Conservation (phyloP, 2,329 filamentous ascomycete species). For the Eutypa lata region DNA sequence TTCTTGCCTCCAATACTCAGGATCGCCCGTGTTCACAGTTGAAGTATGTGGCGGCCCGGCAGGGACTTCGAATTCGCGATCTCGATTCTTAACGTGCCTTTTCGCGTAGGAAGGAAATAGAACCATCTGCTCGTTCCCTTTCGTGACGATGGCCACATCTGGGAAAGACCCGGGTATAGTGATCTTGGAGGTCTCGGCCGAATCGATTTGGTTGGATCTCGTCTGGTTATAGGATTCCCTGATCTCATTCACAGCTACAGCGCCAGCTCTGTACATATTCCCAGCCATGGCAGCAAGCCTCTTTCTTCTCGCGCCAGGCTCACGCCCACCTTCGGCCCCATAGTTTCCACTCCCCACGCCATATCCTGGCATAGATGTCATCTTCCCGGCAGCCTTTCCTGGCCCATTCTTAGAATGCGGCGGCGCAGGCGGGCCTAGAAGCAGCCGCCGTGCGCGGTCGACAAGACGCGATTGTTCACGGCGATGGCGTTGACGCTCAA, state of each 20-base stretch:
- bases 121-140: constrained; percentile 87
- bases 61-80: constrained; percentile 27
- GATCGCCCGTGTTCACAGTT: constrained; percentile 50
- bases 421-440: constrained; percentile 35
- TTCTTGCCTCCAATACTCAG: constrained; percentile 73
- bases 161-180: constrained; percentile 76
- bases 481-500: constrained; percentile 59
- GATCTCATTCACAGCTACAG: constrained; percentile 56
- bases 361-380: constrained; percentile 31
- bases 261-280: constrained; percentile 54
- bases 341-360: constrained; percentile 32
- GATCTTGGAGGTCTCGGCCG: constrained; percentile 31
- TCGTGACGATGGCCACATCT: constrained; percentile 74
- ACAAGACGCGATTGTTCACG: constrained; percentile 45
- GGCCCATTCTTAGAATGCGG: constrained; percentile 32
- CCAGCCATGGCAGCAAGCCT: constrained; percentile 68
- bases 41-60: constrained; percentile 37
- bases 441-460: constrained; percentile 45
- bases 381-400: constrained; percentile 19
- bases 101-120: constrained; percentile 93
- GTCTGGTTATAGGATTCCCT: constrained; percentile 58
- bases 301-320: constrained; percentile 71
- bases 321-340: constrained; percentile 37
- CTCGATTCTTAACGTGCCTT: constrained; percentile 54
- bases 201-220: constrained; percentile 35